These are phyloP conservation scores for Taphrina communis DNA, from an alignment of 1,139 yeast genomes.

Conservation along the genomic window DNA sequence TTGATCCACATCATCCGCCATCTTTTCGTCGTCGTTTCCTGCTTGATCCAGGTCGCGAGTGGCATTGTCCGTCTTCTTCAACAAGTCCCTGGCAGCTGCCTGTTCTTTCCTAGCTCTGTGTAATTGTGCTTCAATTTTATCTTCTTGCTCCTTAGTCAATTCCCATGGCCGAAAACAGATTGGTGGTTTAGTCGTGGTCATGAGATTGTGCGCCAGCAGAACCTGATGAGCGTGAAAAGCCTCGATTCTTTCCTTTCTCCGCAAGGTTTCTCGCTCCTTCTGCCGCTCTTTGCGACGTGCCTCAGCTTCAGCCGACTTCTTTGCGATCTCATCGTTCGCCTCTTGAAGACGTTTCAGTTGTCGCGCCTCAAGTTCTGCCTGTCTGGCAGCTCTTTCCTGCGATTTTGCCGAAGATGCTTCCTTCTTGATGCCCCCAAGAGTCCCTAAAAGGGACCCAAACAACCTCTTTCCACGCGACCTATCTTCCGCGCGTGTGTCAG, in stretches of 20 bases:
- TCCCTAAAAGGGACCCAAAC: conserved; percentile 41
- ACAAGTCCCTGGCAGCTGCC: neutral
- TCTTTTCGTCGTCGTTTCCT: neutral
- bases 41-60: neutral
- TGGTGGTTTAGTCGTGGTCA: conserved; percentile 14
- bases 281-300: neutral
- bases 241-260: neutral
- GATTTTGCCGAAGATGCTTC: conserved; percentile 27
- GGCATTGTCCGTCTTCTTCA: neutral
- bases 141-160: conserved; percentile 17
- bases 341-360: conserved; percentile 15
- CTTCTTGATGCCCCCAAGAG: conserved; percentile 40
- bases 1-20: neutral
- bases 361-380: conserved; percentile 29
- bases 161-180: conserved; percentile 26
- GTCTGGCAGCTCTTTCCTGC: conserved; percentile 32
- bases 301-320: conserved; percentile 1
- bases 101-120: conserved; percentile 16
- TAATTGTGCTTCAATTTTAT: conserved; percentile 8
- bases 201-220: conserved; percentile 6
- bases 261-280: neutral
- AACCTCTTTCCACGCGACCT: conserved; percentile 40
- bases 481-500: conserved; percentile 26
- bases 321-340: conserved; percentile 9
- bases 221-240: conserved; percentile 11